Base-by-base conservation (phyloP, 2,329 filamentous ascomycete genomes). In the Penicillium verrucosum region DNA sequence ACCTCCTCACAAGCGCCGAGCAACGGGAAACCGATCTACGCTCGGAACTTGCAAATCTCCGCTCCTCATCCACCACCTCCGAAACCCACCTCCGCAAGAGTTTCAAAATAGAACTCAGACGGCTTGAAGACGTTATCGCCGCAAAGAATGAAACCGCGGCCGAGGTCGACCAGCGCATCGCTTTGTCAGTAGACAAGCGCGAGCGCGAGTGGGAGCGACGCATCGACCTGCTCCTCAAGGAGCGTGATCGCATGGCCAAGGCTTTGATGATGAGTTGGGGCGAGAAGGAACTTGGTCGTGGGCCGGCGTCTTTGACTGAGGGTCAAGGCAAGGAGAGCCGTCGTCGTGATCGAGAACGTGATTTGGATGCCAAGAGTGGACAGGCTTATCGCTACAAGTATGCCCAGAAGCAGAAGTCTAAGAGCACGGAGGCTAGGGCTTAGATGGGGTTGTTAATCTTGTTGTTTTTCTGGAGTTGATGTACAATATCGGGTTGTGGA, bases 121-220 rank as follows among this genome's bases (percentile, higher is more conserved):
- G 68, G 8, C 65, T 76, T 2, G 65, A 74, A 43, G 63, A 70
- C 14, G 51, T 73, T 21, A 71, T 77, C 25, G 68, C 71, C 12
- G 67, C 68, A 1, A 77, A 77, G 52, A 73, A 77, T n/a, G 73
- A 75, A 43, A 68, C 74, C 2, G 68, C 75, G 16, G 67, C 66
- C 0, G 74, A 71, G 4, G 51, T 78, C 18, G 76, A 78, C 58
- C 62, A 69, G 52, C 71, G 73, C 37, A 74, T 78, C 50, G 70
- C 73, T 10, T 65, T 68, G 44, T 74, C 74, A 0, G 68, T 77
- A 14, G 73, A 77, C 46, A 75, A 74, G 60, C 70, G 75, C 34
- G 76, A 78, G 61, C 70, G 71, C 25, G 74, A 75, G 51, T 78
- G 76, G 76, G 70, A 76, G 55, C 66, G 71, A 0, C 71, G 76